Percentiles rank a stretch among this genome's conserved stretches.
phyloP scores from a whole-genome alignment of 2,329 filamentous ascomycete genomes.

The Trichoderma harzianum region DNA sequence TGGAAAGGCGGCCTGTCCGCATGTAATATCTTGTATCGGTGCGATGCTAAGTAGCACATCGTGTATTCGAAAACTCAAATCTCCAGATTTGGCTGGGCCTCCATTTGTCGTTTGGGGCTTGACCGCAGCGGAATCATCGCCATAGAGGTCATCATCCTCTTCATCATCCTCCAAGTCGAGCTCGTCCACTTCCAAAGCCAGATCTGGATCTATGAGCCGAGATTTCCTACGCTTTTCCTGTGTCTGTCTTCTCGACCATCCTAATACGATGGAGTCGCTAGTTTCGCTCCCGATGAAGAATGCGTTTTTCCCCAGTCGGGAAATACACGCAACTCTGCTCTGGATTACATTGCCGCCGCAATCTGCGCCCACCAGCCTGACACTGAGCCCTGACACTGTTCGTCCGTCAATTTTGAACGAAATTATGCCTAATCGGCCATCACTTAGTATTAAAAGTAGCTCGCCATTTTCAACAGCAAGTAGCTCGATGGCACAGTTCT shows the following conservation, averaged over 20 bases:
- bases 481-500: slow-evolving; percentile 74
- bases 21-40: slow-evolving; percentile 70
- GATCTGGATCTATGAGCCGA: slow-evolving; percentile 53
- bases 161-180: slow-evolving; percentile 59
- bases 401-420: slow-evolving; percentile 86
- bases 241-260: slow-evolving; percentile 68
- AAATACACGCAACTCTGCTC: slow-evolving; percentile 64
- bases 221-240: slow-evolving; percentile 64
- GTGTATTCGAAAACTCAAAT: slow-evolving; percentile 71
- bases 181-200: slow-evolving; percentile 50
- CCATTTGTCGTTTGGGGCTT: slow-evolving; percentile 44
- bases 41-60: slow-evolving; percentile 76
- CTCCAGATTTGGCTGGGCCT: slow-evolving; percentile 50
- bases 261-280: slow-evolving; percentile 74
- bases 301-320: slow-evolving; percentile 62
- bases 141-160: slow-evolving; percentile 57
- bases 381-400: slow-evolving; percentile 80
- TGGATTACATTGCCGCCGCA: slow-evolving; percentile 61
- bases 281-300: slow-evolving; percentile 86
- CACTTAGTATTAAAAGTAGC: slow-evolving; percentile 74
- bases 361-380: slow-evolving; percentile 62
- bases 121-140: slow-evolving; percentile 61
- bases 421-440: slow-evolving; percentile 71
- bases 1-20: slow-evolving; percentile 55
- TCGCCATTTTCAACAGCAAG: slow-evolving; percentile 76